These are phyloP conservation scores for Epichloe sp. DNA, from an alignment of 2,329 filamentous ascomycete species.

Conservation along the genomic window DNA sequence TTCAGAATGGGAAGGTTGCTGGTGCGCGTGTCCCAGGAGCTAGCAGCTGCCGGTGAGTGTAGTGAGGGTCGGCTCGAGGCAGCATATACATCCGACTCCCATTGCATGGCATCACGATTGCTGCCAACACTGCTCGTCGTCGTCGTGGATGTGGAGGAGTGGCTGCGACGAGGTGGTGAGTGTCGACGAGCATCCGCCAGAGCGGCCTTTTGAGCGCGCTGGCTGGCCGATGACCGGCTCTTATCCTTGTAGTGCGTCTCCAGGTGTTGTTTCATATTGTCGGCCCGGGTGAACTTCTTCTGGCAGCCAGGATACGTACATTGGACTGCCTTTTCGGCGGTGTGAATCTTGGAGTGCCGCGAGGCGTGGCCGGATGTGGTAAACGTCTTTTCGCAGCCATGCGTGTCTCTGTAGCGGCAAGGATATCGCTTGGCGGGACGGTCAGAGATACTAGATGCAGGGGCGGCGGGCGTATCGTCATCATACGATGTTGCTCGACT, in stretches of 20 bases:
- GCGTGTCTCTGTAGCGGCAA: constrained; percentile 58
- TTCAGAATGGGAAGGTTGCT: constrained; percentile 31
- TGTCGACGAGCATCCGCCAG: constrained; percentile 21
- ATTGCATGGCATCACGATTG: constrained; percentile 16
- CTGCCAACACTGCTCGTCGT: constrained; percentile 5
- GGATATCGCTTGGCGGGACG: constrained; percentile 54
- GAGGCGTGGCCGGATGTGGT: constrained; percentile 79
- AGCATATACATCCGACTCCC: constrained; percentile 23
- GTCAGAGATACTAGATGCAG: constrained; percentile 25
- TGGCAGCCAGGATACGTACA: constrained; percentile 57
- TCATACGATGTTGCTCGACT: constrained; percentile 38
- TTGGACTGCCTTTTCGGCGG: constrained; percentile 62
- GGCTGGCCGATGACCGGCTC: constrained; percentile 28
- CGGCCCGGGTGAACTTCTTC: constrained; percentile 69
- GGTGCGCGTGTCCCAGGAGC: constrained; percentile 34
- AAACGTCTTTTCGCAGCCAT: constrained; percentile 65
- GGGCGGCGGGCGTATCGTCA: constrained; percentile 28
- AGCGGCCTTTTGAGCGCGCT: constrained; percentile 20
- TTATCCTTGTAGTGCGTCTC: constrained; percentile 61
- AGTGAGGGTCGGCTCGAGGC: constrained; percentile 21
- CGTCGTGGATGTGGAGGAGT: constrained; percentile 13
- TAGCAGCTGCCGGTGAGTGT: constrained; percentile 22
- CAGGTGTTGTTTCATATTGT: constrained; percentile 81
- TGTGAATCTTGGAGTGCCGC: constrained; percentile 74
- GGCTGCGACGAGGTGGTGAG: constrained; percentile 19